Evolutionary conservation across 805 yeast species (phyloP).

Genomic region (Blastobotrys peoriensis): DNA sequence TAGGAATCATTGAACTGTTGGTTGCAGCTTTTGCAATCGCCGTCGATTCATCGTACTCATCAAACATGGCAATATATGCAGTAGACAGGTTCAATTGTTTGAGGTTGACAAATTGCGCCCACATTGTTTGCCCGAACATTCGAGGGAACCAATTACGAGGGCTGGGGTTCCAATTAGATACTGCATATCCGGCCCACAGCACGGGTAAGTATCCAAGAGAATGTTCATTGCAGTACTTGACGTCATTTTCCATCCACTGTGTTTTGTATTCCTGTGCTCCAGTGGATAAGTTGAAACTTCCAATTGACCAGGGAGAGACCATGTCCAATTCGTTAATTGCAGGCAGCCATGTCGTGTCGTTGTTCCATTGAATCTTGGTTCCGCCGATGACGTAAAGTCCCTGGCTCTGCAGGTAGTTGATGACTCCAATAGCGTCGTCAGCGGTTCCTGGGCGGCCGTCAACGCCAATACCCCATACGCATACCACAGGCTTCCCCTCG

Average conservation of each 20-base stretch:
- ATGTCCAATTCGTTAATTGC: too few species aligned
- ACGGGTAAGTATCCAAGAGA: neutral
- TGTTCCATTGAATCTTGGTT: neutral
- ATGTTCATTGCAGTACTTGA: neutral
- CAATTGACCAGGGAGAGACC: constrained; percentile 2
- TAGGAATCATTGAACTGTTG: constrained; percentile 1
- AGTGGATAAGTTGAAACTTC: neutral
- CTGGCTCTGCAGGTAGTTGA: constrained; percentile 3
- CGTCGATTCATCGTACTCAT: constrained; percentile 3
- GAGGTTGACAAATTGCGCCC: constrained; percentile 3
- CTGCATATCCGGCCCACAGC: constrained; percentile 1
- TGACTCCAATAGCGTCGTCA: neutral
- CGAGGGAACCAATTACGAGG: constrained; percentile 3
- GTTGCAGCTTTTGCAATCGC: constrained; percentile 4
- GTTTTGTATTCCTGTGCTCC: too few species aligned
- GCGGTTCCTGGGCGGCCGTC: constrained; percentile 1
- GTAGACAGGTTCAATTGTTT: neutral
- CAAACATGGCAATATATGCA: constrained; percentile 3
- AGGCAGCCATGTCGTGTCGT: too few species aligned
- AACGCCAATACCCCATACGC: constrained; percentile 3
- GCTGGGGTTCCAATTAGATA: neutral
- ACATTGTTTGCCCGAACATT: constrained; percentile 1
- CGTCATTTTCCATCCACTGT: too few species aligned
- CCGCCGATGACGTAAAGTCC: constrained; percentile 2
- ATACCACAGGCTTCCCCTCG: constrained; percentile 2